These are phyloP conservation scores for Colletotrichum coccodes DNA, from an alignment of 2,329 filamentous ascomycete genomes.

Conservation along the genomic window DNA sequence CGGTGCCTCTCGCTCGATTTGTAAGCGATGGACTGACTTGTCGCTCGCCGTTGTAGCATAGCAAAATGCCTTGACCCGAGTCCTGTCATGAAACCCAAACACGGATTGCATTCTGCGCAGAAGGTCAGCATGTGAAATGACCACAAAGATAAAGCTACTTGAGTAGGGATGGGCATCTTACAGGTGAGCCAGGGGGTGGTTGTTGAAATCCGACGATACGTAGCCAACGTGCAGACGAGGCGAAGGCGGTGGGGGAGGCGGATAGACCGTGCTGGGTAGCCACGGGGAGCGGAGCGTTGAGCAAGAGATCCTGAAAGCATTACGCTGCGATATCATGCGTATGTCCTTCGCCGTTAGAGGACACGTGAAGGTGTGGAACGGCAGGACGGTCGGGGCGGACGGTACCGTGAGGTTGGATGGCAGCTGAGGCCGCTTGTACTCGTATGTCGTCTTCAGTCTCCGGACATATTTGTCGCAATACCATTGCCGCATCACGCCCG, in stretches of 20 bases:
- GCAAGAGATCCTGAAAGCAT: slow-evolving; percentile 91
- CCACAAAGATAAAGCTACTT: neutral
- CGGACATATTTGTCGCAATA: slow-evolving; percentile 84
- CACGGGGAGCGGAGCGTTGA: slow-evolving; percentile 88
- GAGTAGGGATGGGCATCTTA: slow-evolving; percentile 46
- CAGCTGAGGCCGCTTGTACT: slow-evolving; percentile 79
- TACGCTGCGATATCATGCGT: slow-evolving; percentile 92
- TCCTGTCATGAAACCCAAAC: slow-evolving; percentile 86
- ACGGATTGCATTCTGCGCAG: slow-evolving; percentile 87
- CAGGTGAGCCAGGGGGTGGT: slow-evolving; percentile 94
- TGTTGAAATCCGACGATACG: slow-evolving; percentile 98
- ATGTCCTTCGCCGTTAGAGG: slow-evolving; percentile 92
- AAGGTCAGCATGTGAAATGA: slow-evolving; percentile 17
- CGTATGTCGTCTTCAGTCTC: slow-evolving; percentile 63
- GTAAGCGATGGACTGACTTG: slow-evolving; percentile 85
- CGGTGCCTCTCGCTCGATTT: slow-evolving; percentile 93
- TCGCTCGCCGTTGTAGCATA: slow-evolving; percentile 96
- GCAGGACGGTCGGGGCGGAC: slow-evolving; percentile 90
- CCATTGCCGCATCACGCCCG: slow-evolving; percentile 82
- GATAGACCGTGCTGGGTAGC: slow-evolving; percentile 83
- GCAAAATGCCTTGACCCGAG: slow-evolving; percentile 84
- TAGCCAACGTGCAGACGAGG: slow-evolving; percentile 94
- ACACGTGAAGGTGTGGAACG: slow-evolving; percentile 98
- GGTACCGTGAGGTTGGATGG: slow-evolving; percentile 81
- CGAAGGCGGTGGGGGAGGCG: slow-evolving; percentile 83